These are phyloP conservation scores for Domatiomyces globalis DNA, from an alignment of 2,329 filamentous ascomycete species.

Conservation along the genomic window DNA sequence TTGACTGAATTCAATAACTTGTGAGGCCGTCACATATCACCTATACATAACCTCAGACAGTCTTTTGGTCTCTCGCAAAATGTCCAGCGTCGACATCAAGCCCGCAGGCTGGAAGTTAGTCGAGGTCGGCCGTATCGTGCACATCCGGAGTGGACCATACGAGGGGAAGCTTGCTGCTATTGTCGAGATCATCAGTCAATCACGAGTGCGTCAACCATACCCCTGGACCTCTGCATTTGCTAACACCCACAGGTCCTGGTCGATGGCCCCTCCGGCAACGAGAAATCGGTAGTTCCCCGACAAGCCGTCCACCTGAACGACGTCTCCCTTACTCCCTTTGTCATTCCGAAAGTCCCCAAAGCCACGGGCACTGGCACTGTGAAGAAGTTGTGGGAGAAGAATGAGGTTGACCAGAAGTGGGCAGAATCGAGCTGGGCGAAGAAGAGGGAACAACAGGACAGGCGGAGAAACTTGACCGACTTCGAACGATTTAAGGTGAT, in stretches of 20 bases:
- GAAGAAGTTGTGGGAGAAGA: conserved; percentile 80
- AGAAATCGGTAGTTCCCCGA: conserved; percentile 68
- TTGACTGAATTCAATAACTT: conserved; percentile 3
- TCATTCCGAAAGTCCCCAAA: conserved; percentile 73
- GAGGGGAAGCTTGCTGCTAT: conserved; percentile 80
- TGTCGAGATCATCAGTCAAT: conserved; percentile 99
- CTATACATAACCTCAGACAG: conserved; percentile 4
- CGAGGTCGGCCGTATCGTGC: conserved; percentile 94
- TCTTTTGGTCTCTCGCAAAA: conserved; percentile 23
- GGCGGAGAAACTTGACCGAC: conserved; percentile 85
- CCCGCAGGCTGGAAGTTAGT: conserved; percentile 84
- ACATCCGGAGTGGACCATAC: conserved; percentile 72
- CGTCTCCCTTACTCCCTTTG: conserved; percentile 77
- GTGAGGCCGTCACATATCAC: conserved; percentile 4
- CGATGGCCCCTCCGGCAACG: conserved; percentile 78
- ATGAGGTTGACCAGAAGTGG: conserved; percentile 87
- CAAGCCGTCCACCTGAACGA: conserved; percentile 71
- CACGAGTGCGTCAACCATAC: conserved; percentile 70
- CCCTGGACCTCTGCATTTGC: background rate
- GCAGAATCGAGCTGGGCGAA: conserved; percentile 84
- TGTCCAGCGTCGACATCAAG: conserved; percentile 72
- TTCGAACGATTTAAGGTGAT: conserved; percentile 99
- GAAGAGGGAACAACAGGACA: conserved; percentile 72
- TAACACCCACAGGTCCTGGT: conserved; percentile 61
- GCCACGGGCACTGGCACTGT: conserved; percentile 69